Base-by-base conservation (phyloP, 768 basidiomycete species). In the Sporobolomyces phaffii region DNA sequence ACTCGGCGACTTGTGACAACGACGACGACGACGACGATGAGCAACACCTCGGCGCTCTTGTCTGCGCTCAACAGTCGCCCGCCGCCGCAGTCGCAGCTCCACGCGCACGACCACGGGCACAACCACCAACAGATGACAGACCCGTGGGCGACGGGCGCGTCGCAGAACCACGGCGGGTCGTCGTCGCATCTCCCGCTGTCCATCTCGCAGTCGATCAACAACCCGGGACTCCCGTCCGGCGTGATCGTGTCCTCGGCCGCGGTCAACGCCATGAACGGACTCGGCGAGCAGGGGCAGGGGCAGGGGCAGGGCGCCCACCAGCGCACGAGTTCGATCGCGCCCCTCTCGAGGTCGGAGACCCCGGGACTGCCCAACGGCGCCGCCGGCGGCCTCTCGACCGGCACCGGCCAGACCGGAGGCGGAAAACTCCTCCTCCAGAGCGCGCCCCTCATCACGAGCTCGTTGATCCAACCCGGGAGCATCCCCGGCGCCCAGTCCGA, bases 401-500 rank as follows among this genome's bases (percentile, higher is more conserved):
- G 64, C 14, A 40, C 52, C 26, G 52, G 61, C 24, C 58, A 33
- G 2, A 33, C 28, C 9, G 69, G 63, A 28, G 61, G 64, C 9
- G 66, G 65, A 17, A 73, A 64, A 40, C 62, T 73, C 11, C 59
- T 69, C 33, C 51, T 72, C 18, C 49, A 49, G 40, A 62, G 57
- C 36, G 68, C 43, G 18, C 58, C 57, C 3, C 26, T 66, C 28
- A 59, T 52, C 34, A 64, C 57, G 38, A 69, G 51, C n/a, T 73
- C 70, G 45, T 47, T 70, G 24, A 70, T 60, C 54, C 74, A 70
- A 48, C 65, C 69, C 13, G 69, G 69, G n/a, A 66, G 65, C 65
- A 44, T 70, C 22, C 69, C 62, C n/a, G 65, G 65, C 50, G 65
- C 64, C 24, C 65, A 62, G 62, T 45, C 48, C 29, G 87, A 88